phyloP scores from a whole-genome alignment of 768 basidiomycete genomes.

The Lyophyllum atratum region DNA sequence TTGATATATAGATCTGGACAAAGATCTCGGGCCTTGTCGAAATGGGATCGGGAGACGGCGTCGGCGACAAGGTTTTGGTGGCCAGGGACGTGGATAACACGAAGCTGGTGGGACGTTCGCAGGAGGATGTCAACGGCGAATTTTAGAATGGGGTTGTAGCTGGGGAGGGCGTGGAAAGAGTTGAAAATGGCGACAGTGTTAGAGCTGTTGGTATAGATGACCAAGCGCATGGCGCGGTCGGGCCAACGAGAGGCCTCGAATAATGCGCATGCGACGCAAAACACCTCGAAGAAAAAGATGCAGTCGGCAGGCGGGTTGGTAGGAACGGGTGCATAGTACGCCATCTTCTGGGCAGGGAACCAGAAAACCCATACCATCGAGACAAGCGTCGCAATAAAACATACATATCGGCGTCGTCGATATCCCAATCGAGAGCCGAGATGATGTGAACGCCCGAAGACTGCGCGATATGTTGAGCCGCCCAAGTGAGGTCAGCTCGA shows the following conservation, averaged over 20 bases:
- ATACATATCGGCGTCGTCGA: conserved; percentile 8
- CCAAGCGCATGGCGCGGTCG: not conserved
- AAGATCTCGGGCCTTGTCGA: not conserved
- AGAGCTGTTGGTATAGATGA: conserved; percentile 23
- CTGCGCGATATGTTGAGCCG: conserved; percentile 18
- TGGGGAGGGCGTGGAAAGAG: not conserved
- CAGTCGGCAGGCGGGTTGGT: not conserved
- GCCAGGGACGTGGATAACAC: conserved; percentile 18
- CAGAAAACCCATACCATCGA: conserved; percentile 24
- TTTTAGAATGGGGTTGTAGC: conserved; percentile 19
- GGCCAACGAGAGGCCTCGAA: not conserved
- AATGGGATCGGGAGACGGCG: conserved; percentile 16
- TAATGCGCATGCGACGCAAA: conserved; percentile 20
- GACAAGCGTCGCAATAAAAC: conserved; percentile 26
- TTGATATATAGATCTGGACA: not conserved
- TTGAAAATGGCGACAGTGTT: conserved; percentile 26
- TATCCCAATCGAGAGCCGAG: conserved; percentile 18
- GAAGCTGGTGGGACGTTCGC: conserved; percentile 6
- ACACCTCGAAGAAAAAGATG: conserved; percentile 31
- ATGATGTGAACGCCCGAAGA: conserved; percentile 24
- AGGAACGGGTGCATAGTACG: conserved; percentile 13
- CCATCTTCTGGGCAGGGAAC: conserved; percentile 9
- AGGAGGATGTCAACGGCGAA: conserved; percentile 16
- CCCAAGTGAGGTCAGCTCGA: conserved; percentile 28
- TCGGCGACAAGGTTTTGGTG: conserved; percentile 20